phyloP scores from a whole-genome alignment of 129 eudicot genomes.

The Erigeron canadensis region DNA sequence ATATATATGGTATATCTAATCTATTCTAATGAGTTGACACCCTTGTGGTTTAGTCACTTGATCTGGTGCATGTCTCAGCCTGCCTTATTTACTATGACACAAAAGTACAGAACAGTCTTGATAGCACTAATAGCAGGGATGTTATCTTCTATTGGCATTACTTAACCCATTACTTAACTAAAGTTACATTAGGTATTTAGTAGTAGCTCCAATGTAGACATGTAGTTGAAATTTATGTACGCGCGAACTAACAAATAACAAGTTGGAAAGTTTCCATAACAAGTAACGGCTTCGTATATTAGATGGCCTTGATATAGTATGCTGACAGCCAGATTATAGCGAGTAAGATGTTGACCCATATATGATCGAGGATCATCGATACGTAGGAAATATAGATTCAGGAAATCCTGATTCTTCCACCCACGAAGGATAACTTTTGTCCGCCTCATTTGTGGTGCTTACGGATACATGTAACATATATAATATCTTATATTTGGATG shows the following conservation, averaged over 20 bases:
- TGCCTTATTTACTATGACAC: slow-evolving; percentile 24
- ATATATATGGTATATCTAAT: slow-evolving; percentile 4
- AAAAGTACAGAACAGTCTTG: slow-evolving; percentile 7
- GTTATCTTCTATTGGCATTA: slow-evolving; percentile 16
- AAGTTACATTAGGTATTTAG: neutral
- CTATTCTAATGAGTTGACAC: slow-evolving; percentile 16
- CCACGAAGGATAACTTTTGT: slow-evolving; percentile 17
- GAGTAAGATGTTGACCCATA: slow-evolving; percentile 18
- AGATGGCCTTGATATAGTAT: slow-evolving; percentile 10
- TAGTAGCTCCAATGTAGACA: slow-evolving; percentile 24
- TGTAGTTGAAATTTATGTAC: slow-evolving; percentile 4
- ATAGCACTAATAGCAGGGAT: neutral
- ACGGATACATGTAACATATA: slow-evolving; percentile 32
- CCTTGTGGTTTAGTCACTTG: slow-evolving; percentile 20
- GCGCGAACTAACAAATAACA: slow-evolving; percentile 3
- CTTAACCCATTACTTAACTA: slow-evolving; percentile 21
- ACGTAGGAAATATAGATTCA: neutral
- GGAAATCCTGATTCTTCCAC: slow-evolving; percentile 39
- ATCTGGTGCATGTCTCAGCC: slow-evolving; percentile 13
- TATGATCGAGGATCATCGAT: neutral
- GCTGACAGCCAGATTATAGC: slow-evolving; percentile 10
- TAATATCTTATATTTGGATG: slow-evolving; percentile 24
- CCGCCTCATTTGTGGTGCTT: slow-evolving; percentile 46
- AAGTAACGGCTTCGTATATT: neutral
- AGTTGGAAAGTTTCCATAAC: neutral